Percentiles rank a stretch among this genome's conserved stretches.
These are phyloP conservation scores for Fusarium decemcellulare DNA, from an alignment of 2,329 filamentous ascomycete species.

Conservation along the genomic window DNA sequence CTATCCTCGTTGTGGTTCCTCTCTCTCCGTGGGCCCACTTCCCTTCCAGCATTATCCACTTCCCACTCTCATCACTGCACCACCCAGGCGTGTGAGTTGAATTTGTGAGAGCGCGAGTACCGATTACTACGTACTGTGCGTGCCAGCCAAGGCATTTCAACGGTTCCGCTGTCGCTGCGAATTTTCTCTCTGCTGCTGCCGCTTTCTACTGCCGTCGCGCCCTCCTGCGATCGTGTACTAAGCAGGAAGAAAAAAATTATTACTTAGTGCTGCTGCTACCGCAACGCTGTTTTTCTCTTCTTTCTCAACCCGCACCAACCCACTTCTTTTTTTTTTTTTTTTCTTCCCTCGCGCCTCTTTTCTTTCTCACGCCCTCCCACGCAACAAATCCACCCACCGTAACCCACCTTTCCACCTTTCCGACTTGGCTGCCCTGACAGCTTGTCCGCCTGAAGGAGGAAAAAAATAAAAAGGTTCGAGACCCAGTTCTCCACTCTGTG, in stretches of 20 bases:
- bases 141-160: slow-evolving; percentile 41
- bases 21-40: slow-evolving; percentile 47
- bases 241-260: slow-evolving; percentile 29
- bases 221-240: slow-evolving; percentile 35
- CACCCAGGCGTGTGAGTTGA: slow-evolving; percentile 32
- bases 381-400: slow-evolving; percentile 40
- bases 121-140: slow-evolving; percentile 35
- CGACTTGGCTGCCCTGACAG: slow-evolving; percentile 48
- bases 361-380: slow-evolving; percentile 39
- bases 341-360: slow-evolving; percentile 40
- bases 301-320: slow-evolving; percentile 40
- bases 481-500: slow-evolving; percentile 61
- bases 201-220: slow-evolving; percentile 29
- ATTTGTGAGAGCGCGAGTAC: slow-evolving; percentile 34
- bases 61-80: slow-evolving; percentile 38
- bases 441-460: slow-evolving; percentile 41
- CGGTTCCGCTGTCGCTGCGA: slow-evolving; percentile 40
- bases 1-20: slow-evolving; percentile 47
- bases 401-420: slow-evolving; percentile 50
- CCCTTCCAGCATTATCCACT: slow-evolving; percentile 45
- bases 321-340: slow-evolving; percentile 41
- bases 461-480: slow-evolving; percentile 60
- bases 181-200: slow-evolving; percentile 16
- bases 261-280: slow-evolving; percentile 36
- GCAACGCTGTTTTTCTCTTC: slow-evolving; percentile 34